Conservation (phyloP, 495 filamentous ascomycete species). For the Neurospora sp. region DNA sequence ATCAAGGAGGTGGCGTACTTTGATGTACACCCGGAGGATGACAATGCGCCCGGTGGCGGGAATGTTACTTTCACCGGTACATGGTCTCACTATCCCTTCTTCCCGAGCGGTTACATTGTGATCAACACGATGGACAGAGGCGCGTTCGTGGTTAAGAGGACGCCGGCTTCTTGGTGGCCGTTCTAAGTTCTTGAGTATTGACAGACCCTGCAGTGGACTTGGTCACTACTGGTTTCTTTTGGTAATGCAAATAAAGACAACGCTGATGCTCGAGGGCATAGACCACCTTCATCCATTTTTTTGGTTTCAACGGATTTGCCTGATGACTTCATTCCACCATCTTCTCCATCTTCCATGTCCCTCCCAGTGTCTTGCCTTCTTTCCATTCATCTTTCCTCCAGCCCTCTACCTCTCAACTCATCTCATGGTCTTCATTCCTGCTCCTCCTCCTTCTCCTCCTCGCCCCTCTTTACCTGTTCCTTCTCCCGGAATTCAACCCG, state of each 20-base stretch:
- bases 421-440: background rate
- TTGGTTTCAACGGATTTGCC: background rate
- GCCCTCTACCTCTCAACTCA: background rate
- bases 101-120: conserved; percentile 41
- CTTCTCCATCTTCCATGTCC: background rate
- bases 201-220: background rate
- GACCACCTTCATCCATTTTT: background rate
- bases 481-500: too few relatives aligned
- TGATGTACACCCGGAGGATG: conserved; percentile 46
- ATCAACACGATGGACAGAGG: conserved; percentile 48
- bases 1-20: conserved; percentile 44
- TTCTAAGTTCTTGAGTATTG: background rate
- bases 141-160: conserved; percentile 35
- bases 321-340: background rate
- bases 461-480: too few relatives aligned
- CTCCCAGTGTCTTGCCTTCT: background rate
- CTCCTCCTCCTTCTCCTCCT: too few relatives aligned
- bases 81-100: conserved; percentile 43
- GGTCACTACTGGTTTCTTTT: background rate
- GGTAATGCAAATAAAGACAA: background rate
- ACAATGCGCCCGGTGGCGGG: conserved; percentile 26
- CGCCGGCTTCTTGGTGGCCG: background rate
- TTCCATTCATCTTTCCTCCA: too few relatives aligned
- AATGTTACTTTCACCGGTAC: conserved; percentile 39
- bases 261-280: background rate